A percentile compares a stretch with the other conserved stretches of the same genome.
phyloP scores from a whole-genome alignment of 805 yeast genomes.

The Saturnispora quitensis region DNA sequence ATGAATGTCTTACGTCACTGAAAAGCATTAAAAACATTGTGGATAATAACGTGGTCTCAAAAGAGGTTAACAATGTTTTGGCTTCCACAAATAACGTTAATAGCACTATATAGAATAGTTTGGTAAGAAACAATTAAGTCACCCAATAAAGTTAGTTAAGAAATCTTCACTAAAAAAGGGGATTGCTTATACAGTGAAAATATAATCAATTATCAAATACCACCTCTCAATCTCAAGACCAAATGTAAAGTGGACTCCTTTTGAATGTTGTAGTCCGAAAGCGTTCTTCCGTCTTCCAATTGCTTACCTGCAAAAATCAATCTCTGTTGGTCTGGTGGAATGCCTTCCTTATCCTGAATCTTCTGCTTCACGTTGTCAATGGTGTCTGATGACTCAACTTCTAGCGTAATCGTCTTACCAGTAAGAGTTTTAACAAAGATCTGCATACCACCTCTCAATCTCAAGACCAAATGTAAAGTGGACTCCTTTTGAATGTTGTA shows the following conservation, averaged over 20 bases:
- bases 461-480: constrained; percentile 69
- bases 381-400: constrained; percentile 96
- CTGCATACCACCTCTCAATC: constrained; percentile 84
- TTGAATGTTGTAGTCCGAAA: constrained; percentile 99
- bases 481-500: constrained; percentile 45
- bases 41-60: constrained; percentile 39
- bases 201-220: constrained; percentile 28
- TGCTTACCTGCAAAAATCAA: constrained; percentile 99
- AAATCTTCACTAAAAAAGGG: not conserved
- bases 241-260: constrained; percentile 97
- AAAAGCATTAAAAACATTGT: constrained; percentile 20
- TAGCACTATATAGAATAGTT: not conserved
- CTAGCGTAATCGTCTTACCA: constrained; percentile 71
- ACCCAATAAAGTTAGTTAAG: not conserved
- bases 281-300: constrained; percentile 98
- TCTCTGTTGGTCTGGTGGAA: constrained; percentile 99
- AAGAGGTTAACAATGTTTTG: constrained; percentile 26
- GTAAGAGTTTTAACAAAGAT: constrained; percentile 49
- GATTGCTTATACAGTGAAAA: not conserved
- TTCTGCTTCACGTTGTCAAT: constrained; percentile 94
- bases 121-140: not conserved
- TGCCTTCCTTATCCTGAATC: constrained; percentile 96
- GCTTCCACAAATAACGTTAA: no score
- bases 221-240: constrained; percentile 81
- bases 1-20: constrained; percentile 32